Conservation (phyloP, 2,329 filamentous ascomycete genomes). For the Aspergillus aculeatus region DNA sequence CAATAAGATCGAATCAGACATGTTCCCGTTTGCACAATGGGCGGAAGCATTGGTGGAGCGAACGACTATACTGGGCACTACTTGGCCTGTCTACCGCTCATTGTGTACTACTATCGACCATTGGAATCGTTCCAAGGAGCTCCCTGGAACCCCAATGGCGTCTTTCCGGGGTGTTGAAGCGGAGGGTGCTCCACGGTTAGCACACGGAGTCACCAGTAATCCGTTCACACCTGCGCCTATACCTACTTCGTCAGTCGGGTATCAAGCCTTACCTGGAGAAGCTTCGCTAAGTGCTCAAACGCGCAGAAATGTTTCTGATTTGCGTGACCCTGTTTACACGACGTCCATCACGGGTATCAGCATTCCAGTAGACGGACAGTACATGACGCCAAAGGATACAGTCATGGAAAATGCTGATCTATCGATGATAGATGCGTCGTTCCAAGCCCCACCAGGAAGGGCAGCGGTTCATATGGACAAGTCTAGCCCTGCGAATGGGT, state of each 20-base stretch:
- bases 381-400: slow-evolving; percentile 34
- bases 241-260: slow-evolving; percentile 7
- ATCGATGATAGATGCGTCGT: slow-evolving; percentile 23
- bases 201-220: neutral
- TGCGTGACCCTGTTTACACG: slow-evolving; percentile 23
- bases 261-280: slow-evolving; percentile 4
- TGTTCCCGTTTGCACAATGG: slow-evolving; percentile 38
- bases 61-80: slow-evolving; percentile 24
- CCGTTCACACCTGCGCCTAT: slow-evolving; percentile 6
- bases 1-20: slow-evolving; percentile 28
- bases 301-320: slow-evolving; percentile 13
- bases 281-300: slow-evolving; percentile 13
- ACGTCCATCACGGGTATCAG: slow-evolving; percentile 34
- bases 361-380: slow-evolving; percentile 33
- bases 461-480: slow-evolving; percentile 20
- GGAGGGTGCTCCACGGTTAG: slow-evolving; percentile 2
- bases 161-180: slow-evolving; percentile 10
- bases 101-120: slow-evolving; percentile 30
- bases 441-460: slow-evolving; percentile 17
- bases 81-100: slow-evolving; percentile 38
- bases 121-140: slow-evolving; percentile 25
- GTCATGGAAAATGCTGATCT: slow-evolving; percentile 30
- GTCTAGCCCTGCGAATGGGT: slow-evolving; percentile 19
- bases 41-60: slow-evolving; percentile 34
- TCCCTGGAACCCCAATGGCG: slow-evolving; percentile 9